Base-by-base conservation (phyloP, 1,139 yeast species). In the Sugiyamaella neomexicana region DNA sequence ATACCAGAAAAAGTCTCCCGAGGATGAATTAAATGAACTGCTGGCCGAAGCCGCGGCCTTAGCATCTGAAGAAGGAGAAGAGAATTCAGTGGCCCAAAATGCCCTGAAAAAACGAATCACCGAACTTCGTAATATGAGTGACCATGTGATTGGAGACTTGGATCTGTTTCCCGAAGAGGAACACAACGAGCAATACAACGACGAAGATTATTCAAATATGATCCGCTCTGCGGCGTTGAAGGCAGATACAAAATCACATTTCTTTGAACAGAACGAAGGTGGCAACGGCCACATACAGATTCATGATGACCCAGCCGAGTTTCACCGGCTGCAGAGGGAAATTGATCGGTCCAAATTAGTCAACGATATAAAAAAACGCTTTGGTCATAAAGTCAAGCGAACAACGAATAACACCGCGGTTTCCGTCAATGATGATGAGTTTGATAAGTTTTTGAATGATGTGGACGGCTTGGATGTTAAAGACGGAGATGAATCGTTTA, bases 361-460 rank as follows among this genome's bases (percentile, higher is more conserved):
- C 23, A 55, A 46, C 6, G 61, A 63, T 41, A 59, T 65, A 39
- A 59, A 56, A 40, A 57, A 56, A 15, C 57, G 65, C 46, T 64
- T 65, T 48, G 65, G 65, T 9, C 25, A 42, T 9, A 41, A 23
- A 37, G 46, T 41, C 32, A 37, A 42, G 15, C 34, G 38, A 8
- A 13, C 44, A 2, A 10, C 44, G 5, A 13, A 15, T 12, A 9
- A 12, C n/a, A 12, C 34, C 34, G 12, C 45, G 29, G 17, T 45
- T 5, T 17, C 39, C 17, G 27, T 25, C 23, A 27, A 57, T 12
- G 66, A 62, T 23, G 68, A 66, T 23, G 71, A 68, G 39, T 63
- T 68, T 48, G 70, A 67, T 34, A 61, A 58, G 7, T 68, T 68
- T 49, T 60, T 68, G 59, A 65, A 62, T 34, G 61, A 58, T 8